A percentile compares a stretch with the other conserved stretches of the same genome.
Conservation (phyloP, 352 stramenopile species). For the Blastocystis sp. region DNA sequence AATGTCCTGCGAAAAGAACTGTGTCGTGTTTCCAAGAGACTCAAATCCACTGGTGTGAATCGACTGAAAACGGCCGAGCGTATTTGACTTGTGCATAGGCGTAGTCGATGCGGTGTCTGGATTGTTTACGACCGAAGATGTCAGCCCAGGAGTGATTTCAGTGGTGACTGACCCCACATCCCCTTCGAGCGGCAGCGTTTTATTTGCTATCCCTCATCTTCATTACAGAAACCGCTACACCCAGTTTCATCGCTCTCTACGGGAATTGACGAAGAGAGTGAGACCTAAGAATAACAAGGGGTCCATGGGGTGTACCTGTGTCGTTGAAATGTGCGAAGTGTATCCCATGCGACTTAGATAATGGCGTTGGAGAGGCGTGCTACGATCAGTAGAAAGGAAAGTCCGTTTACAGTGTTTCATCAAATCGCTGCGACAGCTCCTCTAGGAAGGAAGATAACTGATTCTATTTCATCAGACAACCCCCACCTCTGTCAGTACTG, state of each 20-base stretch:
- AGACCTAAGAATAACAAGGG: not conserved
- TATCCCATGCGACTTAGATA: constrained; percentile 12
- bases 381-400: not conserved
- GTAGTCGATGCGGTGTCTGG: not conserved
- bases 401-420: constrained; percentile 8
- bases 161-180: not conserved
- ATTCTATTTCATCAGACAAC: not conserved
- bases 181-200: not conserved
- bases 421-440: constrained; percentile 40
- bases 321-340: not conserved
- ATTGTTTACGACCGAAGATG: not conserved
- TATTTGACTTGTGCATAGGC: not conserved
- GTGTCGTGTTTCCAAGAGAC: not conserved
- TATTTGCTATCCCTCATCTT: not conserved
- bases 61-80: not conserved
- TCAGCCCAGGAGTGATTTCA: not conserved
- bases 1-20: not conserved
- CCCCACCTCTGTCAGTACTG: not conserved
- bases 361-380: constrained; percentile 29
- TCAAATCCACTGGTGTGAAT: not conserved
- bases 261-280: not conserved
- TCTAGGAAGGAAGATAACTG: not conserved
- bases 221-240: not conserved
- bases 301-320: not conserved
- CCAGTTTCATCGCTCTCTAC: not conserved